phyloP scores from a whole-genome alignment of 441 rosid genomes.

The Populus hybrid region DNA sequence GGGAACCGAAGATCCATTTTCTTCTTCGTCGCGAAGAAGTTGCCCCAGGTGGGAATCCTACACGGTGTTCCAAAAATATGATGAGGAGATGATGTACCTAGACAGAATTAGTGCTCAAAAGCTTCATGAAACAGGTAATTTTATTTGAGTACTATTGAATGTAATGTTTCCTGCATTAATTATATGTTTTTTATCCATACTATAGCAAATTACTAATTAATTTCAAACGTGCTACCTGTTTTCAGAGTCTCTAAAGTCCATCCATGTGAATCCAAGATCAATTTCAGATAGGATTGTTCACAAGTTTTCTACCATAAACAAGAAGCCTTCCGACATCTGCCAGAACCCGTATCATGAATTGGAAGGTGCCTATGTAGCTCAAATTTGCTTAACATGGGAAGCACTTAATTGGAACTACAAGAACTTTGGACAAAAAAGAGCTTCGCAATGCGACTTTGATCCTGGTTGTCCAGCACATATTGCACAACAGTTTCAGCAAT shows the following conservation, averaged over 20 bases:
- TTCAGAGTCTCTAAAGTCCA: conserved; percentile 70
- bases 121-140: conserved; percentile 83
- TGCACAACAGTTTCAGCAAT: conserved; percentile 89
- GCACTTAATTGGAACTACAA: conserved; percentile 91
- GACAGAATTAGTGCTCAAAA: conserved; percentile 77
- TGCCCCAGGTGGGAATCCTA: conserved; percentile 98
- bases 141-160: background rate
- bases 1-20: conserved; percentile 83
- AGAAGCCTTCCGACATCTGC: conserved; percentile 40
- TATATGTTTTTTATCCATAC: background rate
- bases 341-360: conserved; percentile 80
- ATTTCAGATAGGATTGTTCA: conserved; percentile 82
- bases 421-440: conserved; percentile 62
- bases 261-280: conserved; percentile 79
- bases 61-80: conserved; percentile 89
- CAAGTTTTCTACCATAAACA: conserved; percentile 50
- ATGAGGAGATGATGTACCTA: conserved; percentile 92
- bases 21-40: conserved; percentile 86
- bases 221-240: background rate
- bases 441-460: conserved; percentile 42
- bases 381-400: conserved; percentile 92
- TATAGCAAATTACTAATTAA: background rate
- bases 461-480: conserved; percentile 66
- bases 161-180: background rate
- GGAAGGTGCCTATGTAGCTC: conserved; percentile 85